These are phyloP conservation scores for Hanseniaspora occidentalis DNA, from an alignment of 805 yeast genomes.

Conservation along the genomic window DNA sequence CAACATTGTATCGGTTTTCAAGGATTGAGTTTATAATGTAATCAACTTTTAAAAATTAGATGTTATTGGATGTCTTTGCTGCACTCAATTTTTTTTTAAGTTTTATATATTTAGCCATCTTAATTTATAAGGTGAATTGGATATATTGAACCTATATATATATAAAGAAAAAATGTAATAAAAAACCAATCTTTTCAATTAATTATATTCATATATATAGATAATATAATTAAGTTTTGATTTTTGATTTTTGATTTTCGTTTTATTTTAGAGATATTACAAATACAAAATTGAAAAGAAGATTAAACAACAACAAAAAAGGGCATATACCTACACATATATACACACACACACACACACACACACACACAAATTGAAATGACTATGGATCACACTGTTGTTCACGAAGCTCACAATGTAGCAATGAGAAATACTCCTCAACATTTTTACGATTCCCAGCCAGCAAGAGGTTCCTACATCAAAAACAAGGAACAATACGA, in stretches of 20 bases:
- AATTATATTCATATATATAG: too few relatives aligned
- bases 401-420: constrained; percentile 30
- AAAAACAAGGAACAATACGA: constrained; percentile 56
- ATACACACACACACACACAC: constrained; percentile 1
- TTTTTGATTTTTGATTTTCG: neutral
- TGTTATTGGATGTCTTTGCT: too few relatives aligned
- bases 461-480: constrained; percentile 32
- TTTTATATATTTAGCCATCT: too few relatives aligned
- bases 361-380: constrained; percentile 4
- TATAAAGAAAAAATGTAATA: too few relatives aligned
- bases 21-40: too few relatives aligned
- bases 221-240: too few relatives aligned
- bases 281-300: neutral
- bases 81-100: too few relatives aligned
- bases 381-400: constrained; percentile 24
- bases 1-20: too few relatives aligned
- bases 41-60: too few relatives aligned
- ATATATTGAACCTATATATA: too few relatives aligned
- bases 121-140: too few relatives aligned
- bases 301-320: neutral
- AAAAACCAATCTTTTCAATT: too few relatives aligned
- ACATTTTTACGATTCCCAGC: constrained; percentile 29
- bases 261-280: neutral
- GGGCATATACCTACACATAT: neutral
- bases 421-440: constrained; percentile 25